Base-by-base conservation (phyloP, 2,329 filamentous ascomycete species). In the Verticillium alfalfae region DNA sequence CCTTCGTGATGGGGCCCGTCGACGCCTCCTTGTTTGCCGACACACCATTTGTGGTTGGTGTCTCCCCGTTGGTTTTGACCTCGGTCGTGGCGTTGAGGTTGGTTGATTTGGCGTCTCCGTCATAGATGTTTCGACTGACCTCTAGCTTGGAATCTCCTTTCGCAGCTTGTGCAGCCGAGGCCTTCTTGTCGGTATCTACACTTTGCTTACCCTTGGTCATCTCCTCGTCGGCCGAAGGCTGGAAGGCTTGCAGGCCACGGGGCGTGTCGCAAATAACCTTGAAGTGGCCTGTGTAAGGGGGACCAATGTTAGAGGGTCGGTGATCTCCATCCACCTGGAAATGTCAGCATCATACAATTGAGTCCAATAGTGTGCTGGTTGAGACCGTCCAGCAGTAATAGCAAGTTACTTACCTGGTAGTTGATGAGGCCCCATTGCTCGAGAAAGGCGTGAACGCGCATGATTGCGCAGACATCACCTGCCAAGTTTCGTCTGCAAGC, bases 381-480 rank as follows among this genome's bases (percentile, higher is more conserved):
- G 18, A 26, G n/a, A n/a, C 22, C 45, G 9, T 52, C 18, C 3
- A 52, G 16, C 12, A 5, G 26, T 18, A 58, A 22, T 31, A 34
- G 16, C 18, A 57, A 6, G 13, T 49, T 61, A 54, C 57, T 34
- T 82, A 97, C 94, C 83, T 99, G 95, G 73, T 99, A 99, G 78
- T 99, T 99, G 75, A 99, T 97, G 70, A 99, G 81, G 8, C 95
- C 95, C 95, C 95, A 99, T 74, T 98, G 94, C 78, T 99, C 95
- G 39, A 99, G 83, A 78, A 99, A 99, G 16, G 93, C 91, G 76
- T 99, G 95, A 18, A 99, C 94, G 66, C 95, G 89, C 95, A 99
- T 99, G 69, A 99, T 99, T 45, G 95, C 94, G 78, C 95, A 99
- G 37, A 99, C 95, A 76, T 99, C 95, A 66, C 95, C 95, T 26